Percentiles rank a stretch among this genome's conserved stretches.
Conservation (phyloP, 345 rosid genomes). For the Citrus medica region DNA sequence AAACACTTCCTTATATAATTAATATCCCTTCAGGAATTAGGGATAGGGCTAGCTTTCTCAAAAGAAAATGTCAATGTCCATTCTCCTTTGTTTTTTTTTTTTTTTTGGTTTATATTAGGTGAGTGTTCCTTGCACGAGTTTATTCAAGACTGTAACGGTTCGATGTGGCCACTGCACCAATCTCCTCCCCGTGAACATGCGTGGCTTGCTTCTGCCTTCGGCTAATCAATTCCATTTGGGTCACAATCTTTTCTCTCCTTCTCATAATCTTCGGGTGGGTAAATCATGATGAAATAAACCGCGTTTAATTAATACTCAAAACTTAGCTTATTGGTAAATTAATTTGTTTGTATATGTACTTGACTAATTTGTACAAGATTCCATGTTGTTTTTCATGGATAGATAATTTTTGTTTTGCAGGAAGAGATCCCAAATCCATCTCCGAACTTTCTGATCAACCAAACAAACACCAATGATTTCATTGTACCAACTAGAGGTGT, state of each 20-base stretch:
- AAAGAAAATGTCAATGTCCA: not conserved
- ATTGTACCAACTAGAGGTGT: constrained; percentile 26
- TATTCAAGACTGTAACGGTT: constrained; percentile 94
- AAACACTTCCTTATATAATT: no score
- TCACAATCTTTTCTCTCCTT: constrained; percentile 62
- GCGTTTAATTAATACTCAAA: no score
- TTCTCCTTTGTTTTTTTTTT: not conserved
- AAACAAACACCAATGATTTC: constrained; percentile 29
- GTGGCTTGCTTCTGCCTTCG: constrained; percentile 61
- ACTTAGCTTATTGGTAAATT: no score
- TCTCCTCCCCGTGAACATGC: constrained; percentile 81
- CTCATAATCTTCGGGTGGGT: constrained; percentile 61
- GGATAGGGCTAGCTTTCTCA: not conserved
- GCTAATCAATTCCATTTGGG: constrained; percentile 80
- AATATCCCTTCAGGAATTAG: not conserved
- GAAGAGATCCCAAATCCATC: constrained; percentile 43
- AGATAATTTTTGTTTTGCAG: constrained; percentile 16
- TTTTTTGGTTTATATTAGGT: constrained; percentile 42
- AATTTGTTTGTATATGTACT: no score
- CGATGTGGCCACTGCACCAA: constrained; percentile 96
- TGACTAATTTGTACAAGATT: no score
- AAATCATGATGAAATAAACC: no score
- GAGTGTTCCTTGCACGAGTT: constrained; percentile 88
- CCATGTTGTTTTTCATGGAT: not conserved
- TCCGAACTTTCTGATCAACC: constrained; percentile 32